Percentiles rank a stretch among this genome's conserved stretches.
phyloP scores from a whole-genome alignment of 208 protist species.

The Acanthamoeba quina region DNA sequence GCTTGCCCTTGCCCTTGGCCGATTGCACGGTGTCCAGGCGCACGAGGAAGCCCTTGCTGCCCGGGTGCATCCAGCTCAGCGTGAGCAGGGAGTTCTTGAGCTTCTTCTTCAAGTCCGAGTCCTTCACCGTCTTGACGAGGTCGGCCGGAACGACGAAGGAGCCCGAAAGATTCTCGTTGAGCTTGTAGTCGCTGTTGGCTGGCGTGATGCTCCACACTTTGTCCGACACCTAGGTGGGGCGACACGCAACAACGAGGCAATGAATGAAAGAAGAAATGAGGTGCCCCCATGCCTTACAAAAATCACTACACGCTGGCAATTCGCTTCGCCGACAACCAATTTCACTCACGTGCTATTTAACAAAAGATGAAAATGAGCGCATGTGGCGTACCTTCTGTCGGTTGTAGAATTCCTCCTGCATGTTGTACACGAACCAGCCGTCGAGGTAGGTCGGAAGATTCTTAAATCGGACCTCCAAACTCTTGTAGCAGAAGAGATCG shows the following conservation, averaged over 20 bases:
- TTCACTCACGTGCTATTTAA: too few relatives aligned
- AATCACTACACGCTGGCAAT: too few relatives aligned
- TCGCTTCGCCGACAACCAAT: too few relatives aligned
- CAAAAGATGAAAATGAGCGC: not conserved
- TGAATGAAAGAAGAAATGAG: too few relatives aligned
- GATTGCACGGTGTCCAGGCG: constrained; percentile 16
- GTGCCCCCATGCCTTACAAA: too few relatives aligned
- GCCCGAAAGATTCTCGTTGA: constrained; percentile 19
- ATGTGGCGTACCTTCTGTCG: not conserved
- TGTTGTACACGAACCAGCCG: constrained; percentile 50
- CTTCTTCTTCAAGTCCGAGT: constrained; percentile 40
- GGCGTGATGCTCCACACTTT: constrained; percentile 30
- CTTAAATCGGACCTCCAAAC: constrained; percentile 36
- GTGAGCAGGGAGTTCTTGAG: constrained; percentile 35
- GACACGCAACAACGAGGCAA: not conserved
- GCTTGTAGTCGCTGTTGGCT: not conserved
- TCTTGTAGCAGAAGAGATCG: constrained; percentile 67
- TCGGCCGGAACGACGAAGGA: constrained; percentile 1
- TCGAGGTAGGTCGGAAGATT: constrained; percentile 22
- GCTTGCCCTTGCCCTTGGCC: constrained; percentile 14
- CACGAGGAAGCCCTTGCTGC: constrained; percentile 21
- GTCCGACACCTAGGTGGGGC: not conserved
- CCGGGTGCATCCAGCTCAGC: constrained; percentile 39
- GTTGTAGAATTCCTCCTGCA: constrained; percentile 36
- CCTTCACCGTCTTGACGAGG: constrained; percentile 40